Evolutionary conservation across 306 rosid species (phyloP), one percentile per base, ranked within the genome.

Genomic region (Inga oerstediana): DNA sequence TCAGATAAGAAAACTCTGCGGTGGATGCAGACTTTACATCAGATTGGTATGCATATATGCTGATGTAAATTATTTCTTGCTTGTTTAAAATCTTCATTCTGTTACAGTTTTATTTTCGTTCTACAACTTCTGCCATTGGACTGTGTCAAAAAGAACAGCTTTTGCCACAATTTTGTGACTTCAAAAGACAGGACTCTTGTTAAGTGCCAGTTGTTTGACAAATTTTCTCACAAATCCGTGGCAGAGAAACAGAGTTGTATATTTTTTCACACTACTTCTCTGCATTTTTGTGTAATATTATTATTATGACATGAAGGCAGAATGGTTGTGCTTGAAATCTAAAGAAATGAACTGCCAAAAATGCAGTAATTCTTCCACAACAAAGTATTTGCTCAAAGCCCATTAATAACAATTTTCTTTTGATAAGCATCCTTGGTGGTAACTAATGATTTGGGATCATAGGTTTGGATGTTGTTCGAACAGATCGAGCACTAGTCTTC

Each of bases 391-490:
- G 16, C 52, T 87, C 64, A 52, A 73, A 27, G 27, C 69, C 70
- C 69, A 19, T 77, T 39, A 41, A 61, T 74, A 51, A 30, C 59
- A 54, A 17, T 44, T 83, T 79, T 71, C 54, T 76, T 81, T 37
- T 82, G 46, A 70, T 72, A 86, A 77, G 76, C 66, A 74, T 34
- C 74, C 44, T 78, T 77, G 41, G 80, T 83, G 79, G 70, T 51
- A 81, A 81, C 80, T 79, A 70, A 86, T 79, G 81, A 82, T 81
- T 88, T 76, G 89, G 81, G 73, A 59, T 77, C 84, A 77, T 84
- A 95, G 99, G 99, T 77, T 84, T 95, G 81, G 99, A 95, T 85
- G 98, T 92, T 79, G 87, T 75, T 81, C 98, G 99, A 78, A 93
- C 99, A 73, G 99, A 95, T 84, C 93, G 89, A 83, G 66, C 94